Evolutionary conservation across 2,329 filamentous ascomycete species (phyloP).

Genomic region (Alternaria sp.): DNA sequence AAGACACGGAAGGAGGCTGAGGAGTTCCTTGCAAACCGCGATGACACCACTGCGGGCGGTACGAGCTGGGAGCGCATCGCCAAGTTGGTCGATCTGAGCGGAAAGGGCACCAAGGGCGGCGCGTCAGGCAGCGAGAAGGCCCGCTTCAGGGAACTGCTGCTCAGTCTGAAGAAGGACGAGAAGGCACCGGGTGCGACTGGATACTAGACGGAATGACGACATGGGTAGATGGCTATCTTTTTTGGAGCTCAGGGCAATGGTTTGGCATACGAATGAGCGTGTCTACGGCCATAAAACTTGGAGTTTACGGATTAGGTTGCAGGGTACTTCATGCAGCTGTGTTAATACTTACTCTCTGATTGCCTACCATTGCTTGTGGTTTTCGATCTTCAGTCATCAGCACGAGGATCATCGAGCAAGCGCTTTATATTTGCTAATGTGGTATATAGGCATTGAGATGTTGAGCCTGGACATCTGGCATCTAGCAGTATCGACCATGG

Average conservation of each 20-base stretch:
- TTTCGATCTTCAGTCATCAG: neutral
- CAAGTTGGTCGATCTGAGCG: slow-evolving; percentile 95
- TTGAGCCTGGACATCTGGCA: neutral
- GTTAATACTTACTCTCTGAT: slow-evolving; percentile 24
- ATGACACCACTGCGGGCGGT: slow-evolving; percentile 91
- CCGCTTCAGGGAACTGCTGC: slow-evolving; percentile 88
- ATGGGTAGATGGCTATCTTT: slow-evolving; percentile 12
- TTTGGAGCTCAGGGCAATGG: slow-evolving; percentile 17
- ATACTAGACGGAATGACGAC: slow-evolving; percentile 26
- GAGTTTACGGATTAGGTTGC: slow-evolving; percentile 32
- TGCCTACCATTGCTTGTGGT: neutral
- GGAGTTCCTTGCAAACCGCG: slow-evolving; percentile 84
- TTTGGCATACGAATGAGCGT: slow-evolving; percentile 14
- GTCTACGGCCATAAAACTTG: slow-evolving; percentile 17
- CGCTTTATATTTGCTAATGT: neutral
- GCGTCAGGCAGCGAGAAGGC: slow-evolving; percentile 92
- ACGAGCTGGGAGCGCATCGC: slow-evolving; percentile 99
- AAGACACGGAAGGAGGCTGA: slow-evolving; percentile 92
- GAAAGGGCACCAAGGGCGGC: slow-evolving; percentile 87
- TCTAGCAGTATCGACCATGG: neutral
- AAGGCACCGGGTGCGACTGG: slow-evolving; percentile 71
- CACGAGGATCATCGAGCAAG: neutral
- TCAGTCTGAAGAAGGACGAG: slow-evolving; percentile 90
- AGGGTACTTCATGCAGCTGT: slow-evolving; percentile 28
- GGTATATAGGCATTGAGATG: neutral